Conservation (phyloP, 805 yeast species). For the Zygosaccharomyces rouxii region DNA sequence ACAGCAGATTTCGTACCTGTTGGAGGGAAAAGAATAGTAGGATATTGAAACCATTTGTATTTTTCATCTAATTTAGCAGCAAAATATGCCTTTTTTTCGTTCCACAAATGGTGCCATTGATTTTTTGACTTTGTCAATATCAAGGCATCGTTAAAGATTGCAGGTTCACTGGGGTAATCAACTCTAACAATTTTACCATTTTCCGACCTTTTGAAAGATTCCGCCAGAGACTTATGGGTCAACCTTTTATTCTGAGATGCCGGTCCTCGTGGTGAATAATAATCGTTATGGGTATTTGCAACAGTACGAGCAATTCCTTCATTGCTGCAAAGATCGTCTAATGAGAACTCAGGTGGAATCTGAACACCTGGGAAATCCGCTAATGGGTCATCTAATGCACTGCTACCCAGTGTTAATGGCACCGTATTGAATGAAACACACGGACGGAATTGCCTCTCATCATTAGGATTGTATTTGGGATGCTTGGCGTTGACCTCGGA, state of each 20-base stretch:
- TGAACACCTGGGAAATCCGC: constrained; percentile 28
- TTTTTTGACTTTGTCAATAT: constrained; percentile 26
- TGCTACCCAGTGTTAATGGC: constrained; percentile 24
- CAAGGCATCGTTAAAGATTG: constrained; percentile 29
- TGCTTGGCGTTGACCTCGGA: not conserved
- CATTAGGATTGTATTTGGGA: not conserved
- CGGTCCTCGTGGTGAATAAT: constrained; percentile 15
- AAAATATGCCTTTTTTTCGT: constrained; percentile 14
- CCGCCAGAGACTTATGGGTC: constrained; percentile 7
- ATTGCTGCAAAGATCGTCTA: constrained; percentile 35
- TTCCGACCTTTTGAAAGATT: constrained; percentile 25
- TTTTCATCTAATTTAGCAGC: constrained; percentile 21
- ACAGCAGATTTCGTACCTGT: constrained; percentile 4
- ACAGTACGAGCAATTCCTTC: constrained; percentile 20
- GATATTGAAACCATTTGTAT: constrained; percentile 18
- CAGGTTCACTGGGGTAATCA: constrained; percentile 36
- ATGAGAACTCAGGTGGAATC: constrained; percentile 26
- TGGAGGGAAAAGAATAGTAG: constrained; percentile 20
- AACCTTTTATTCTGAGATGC: constrained; percentile 10
- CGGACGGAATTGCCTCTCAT: constrained; percentile 15
- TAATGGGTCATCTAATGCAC: constrained; percentile 19
- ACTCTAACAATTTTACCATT: constrained; percentile 34
- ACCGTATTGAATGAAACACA: constrained; percentile 36
- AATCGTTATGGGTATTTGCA: constrained; percentile 13
- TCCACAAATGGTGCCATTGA: constrained; percentile 26